Percentiles rank a stretch among this genome's conserved stretches.
Conservation (phyloP, 805 yeast species). For the Metschnikowia chrysomelidarum region DNA sequence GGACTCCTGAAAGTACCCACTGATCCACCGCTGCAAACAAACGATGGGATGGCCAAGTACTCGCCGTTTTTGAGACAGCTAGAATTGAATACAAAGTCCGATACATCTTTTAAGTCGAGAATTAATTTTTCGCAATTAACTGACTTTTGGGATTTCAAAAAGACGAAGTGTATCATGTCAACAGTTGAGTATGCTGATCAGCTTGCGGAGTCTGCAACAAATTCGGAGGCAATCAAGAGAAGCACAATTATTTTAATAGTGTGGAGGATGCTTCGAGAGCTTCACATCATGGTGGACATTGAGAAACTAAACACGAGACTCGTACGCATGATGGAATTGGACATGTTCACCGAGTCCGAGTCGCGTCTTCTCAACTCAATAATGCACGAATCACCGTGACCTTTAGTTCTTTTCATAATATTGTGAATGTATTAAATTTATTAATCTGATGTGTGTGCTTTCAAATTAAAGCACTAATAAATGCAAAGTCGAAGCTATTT, state of each 20-base stretch:
- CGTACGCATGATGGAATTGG: conserved; percentile 21
- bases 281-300: conserved; percentile 5
- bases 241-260: conserved; percentile 11
- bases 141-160: conserved; percentile 19
- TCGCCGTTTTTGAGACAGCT: too few relatives aligned
- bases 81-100: too few relatives aligned
- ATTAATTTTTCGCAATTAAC: too few relatives aligned
- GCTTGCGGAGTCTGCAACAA: conserved; percentile 6
- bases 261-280: conserved; percentile 13
- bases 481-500: conserved; percentile 25
- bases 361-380: conserved; percentile 11
- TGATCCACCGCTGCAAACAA: too few relatives aligned
- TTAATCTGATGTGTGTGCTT: too few relatives aligned
- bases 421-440: neutral
- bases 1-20: too few relatives aligned
- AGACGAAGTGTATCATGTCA: conserved; percentile 18
- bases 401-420: neutral
- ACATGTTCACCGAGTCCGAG: conserved; percentile 18
- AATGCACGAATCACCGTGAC: neutral
- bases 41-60: too few relatives aligned
- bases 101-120: too few relatives aligned
- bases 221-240: conserved; percentile 10
- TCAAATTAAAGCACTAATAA: too few relatives aligned
- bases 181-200: conserved; percentile 19
- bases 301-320: conserved; percentile 15